phyloP scores from a whole-genome alignment of 1,284 basidiomycete species.

The Boletus holoroseus region DNA sequence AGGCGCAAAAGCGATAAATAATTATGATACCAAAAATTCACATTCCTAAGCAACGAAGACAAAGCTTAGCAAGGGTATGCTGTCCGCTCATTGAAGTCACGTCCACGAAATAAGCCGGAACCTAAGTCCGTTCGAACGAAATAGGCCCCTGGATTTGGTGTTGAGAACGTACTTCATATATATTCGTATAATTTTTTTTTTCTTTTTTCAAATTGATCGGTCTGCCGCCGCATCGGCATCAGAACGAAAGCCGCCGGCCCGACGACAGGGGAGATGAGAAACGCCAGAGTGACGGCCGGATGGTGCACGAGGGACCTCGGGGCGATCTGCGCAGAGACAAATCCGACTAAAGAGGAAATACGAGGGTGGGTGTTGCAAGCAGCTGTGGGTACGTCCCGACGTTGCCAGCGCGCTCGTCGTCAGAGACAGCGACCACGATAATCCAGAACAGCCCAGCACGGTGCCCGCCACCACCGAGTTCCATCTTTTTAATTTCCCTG shows the following conservation, averaged over 20 bases:
- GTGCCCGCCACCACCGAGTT: neutral
- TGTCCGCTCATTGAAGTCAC: too few species aligned
- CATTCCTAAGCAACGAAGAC: too few species aligned
- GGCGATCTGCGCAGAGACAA: conserved; percentile 28
- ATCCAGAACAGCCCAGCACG: neutral
- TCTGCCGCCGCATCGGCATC: conserved; percentile 27
- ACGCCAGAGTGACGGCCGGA: conserved; percentile 27
- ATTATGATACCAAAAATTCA: neutral
- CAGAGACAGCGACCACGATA: conserved; percentile 8
- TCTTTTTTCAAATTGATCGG: conserved; percentile 13
- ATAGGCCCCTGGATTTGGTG: too few species aligned
- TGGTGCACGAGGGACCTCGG: conserved; percentile 8
- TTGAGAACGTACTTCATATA: neutral
- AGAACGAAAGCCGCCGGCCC: conserved; percentile 35
- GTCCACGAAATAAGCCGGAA: conserved; percentile 11
- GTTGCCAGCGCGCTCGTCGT: conserved; percentile 9
- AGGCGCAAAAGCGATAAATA: neutral
- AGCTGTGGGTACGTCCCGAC: conserved; percentile 2
- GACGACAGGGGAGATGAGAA: conserved; percentile 22
- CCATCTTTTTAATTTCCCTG: conserved; percentile 18
- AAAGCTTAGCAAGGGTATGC: too few species aligned
- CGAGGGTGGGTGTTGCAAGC: neutral
- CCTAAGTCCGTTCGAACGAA: conserved; percentile 8
- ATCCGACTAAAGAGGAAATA: conserved; percentile 18
- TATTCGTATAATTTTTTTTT: conserved; percentile 1